These are phyloP conservation scores for Oemleria cerasiformis DNA, from an alignment of 306 rosid genomes.

Conservation along the genomic window DNA sequence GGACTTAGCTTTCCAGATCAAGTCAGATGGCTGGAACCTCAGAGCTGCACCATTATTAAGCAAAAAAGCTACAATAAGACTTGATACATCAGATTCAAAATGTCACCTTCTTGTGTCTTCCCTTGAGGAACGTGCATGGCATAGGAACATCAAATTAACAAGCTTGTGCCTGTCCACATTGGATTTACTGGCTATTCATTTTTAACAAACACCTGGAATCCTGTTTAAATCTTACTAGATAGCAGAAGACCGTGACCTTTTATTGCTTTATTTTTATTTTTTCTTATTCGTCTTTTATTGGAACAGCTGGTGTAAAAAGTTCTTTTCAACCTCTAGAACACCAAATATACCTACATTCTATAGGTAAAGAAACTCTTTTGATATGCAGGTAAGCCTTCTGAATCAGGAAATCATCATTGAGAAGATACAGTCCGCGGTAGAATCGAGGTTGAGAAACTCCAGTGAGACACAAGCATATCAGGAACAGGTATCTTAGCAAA, in stretches of 20 bases:
- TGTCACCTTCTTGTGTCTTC: too few relatives aligned
- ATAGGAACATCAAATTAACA: not conserved
- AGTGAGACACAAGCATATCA: constrained; percentile 65
- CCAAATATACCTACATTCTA: constrained; percentile 3
- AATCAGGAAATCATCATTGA: constrained; percentile 88
- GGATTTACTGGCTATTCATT: not conserved
- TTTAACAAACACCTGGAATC: not conserved
- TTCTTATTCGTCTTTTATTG: too few relatives aligned
- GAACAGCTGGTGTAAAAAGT: not conserved
- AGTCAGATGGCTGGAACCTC: too few relatives aligned
- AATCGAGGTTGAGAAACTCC: constrained; percentile 81
- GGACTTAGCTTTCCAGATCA: too few relatives aligned
- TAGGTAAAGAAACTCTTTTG: not conserved
- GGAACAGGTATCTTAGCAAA: constrained; percentile 56
- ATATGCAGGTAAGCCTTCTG: constrained; percentile 75
- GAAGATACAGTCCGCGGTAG: constrained; percentile 79
- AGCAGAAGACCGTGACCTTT: too few relatives aligned
- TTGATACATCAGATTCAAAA: too few relatives aligned
- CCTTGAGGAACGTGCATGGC: not conserved
- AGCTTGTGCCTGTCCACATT: not conserved
- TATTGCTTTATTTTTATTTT: too few relatives aligned
- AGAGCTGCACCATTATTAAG: too few relatives aligned
- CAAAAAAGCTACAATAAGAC: too few relatives aligned
- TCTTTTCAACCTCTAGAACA: not conserved
- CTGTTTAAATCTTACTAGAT: too few relatives aligned